Base-by-base conservation (phyloP, 345 rosid genomes). In the Adansonia digitata region DNA sequence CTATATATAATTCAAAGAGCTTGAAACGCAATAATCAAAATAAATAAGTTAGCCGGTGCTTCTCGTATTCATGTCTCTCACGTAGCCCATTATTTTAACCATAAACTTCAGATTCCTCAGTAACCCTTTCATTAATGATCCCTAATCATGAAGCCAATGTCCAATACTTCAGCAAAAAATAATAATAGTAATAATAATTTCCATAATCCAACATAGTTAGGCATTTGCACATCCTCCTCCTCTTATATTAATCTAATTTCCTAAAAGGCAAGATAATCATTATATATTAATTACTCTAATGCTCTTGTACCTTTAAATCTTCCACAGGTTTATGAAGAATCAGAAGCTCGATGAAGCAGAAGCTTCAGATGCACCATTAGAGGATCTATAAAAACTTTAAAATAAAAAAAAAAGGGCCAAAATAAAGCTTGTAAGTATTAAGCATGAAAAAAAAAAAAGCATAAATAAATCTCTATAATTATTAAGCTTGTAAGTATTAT, bases 311-410 rank as follows among this genome's bases (percentile, higher is more conserved):
- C 65, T 64, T 20, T 77, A 37, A 72, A 27, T 73, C 17, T 1
- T 81, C 34, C 70, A 74, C 84, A 93, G 94, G 90, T 62, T 85
- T 27, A 66, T 86, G 88, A 87, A 82, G 85, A 91, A 91, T 85
- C 84, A 87, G 61, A 85, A 77, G 85, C 84, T 85, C 83, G 84
- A 70, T 77, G 74, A 86, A 79, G 76, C 77, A 39, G 39, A 71
- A 61, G 39, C 17, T 26, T 74, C 64, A 18, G 68, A 17, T 15
- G 34, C 49, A 24, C 26, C 39, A 60, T 61, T 63, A 61, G 73
- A 74, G 73, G 49, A 60, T 56, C 24, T 64, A 10, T 45, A 60
- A 45, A 60, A 45, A 34, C 27, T 43, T 10, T 3, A 49, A 15
- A n/a, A 18, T 3, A 18, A 15, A 39, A 73, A 27, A 53, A 46